A percentile compares a stretch with the other conserved stretches of the same genome.
These are phyloP conservation scores for Basidiobolus heterosporus DNA, from an alignment of 371 early-diverging fungal genomes.

Conservation along the genomic window DNA sequence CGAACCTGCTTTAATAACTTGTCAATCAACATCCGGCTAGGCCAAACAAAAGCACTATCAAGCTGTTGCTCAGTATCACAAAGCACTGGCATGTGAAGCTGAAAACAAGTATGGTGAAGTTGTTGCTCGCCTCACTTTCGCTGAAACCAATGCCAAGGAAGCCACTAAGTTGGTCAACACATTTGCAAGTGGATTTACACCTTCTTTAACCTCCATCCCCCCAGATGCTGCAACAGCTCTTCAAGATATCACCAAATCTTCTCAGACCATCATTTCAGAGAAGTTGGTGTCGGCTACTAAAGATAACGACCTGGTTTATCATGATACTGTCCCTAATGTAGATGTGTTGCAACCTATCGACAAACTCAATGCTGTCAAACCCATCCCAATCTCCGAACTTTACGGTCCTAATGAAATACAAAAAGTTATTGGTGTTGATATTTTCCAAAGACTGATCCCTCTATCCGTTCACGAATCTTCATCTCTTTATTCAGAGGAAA, in stretches of 20 bases:
- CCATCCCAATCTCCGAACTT: constrained; percentile 56
- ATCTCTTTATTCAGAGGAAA: constrained; percentile 86
- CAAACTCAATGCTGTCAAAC: constrained; percentile 57
- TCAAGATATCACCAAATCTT: constrained; percentile 41
- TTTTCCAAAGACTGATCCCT: constrained; percentile 77
- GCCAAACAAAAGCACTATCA: constrained; percentile 74
- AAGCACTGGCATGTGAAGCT: constrained; percentile 52
- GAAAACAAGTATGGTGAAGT: constrained; percentile 73
- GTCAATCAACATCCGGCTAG: no score
- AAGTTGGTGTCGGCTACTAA: constrained; percentile 35
- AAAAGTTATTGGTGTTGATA: constrained; percentile 62
- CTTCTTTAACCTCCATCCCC: constrained; percentile 15
- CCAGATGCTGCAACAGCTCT: constrained; percentile 41
- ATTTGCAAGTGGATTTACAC: constrained; percentile 28
- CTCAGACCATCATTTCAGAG: constrained; percentile 37
- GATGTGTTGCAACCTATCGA: constrained; percentile 66
- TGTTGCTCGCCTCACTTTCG: constrained; percentile 56
- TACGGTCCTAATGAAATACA: constrained; percentile 46
- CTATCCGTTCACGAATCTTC: constrained; percentile 81
- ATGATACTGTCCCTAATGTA: constrained; percentile 67
- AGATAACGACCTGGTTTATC: constrained; percentile 93
- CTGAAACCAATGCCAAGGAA: constrained; percentile 71
- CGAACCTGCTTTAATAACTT: background rate
- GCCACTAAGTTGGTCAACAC: constrained; percentile 49
- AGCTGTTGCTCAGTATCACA: constrained; percentile 67